Evolutionary conservation across 1,139 yeast species (phyloP).

Genomic region (Saccharomyces hybrid): DNA sequence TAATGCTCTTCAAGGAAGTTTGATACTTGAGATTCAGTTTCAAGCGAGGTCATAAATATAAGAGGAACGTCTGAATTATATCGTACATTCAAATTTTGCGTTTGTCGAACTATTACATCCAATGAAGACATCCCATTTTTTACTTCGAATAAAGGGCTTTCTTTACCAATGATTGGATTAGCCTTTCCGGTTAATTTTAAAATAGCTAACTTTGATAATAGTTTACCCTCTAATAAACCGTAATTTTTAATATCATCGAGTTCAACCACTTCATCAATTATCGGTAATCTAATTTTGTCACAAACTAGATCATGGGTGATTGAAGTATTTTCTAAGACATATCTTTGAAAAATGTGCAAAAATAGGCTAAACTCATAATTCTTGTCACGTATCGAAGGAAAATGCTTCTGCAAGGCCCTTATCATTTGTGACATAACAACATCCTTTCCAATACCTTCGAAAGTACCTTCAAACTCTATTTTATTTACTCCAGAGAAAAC

Average conservation of each 20-base stretch:
- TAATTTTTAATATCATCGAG: slow-evolving; percentile 43
- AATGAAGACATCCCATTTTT: slow-evolving; percentile 96
- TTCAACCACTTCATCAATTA: slow-evolving; percentile 77
- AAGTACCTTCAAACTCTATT: slow-evolving; percentile 51
- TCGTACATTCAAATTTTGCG: slow-evolving; percentile 86
- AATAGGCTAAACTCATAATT: slow-evolving; percentile 86
- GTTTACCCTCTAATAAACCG: slow-evolving; percentile 33
- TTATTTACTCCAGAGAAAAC: neutral
- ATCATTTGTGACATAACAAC: slow-evolving; percentile 98
- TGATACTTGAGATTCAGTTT: slow-evolving; percentile 89
- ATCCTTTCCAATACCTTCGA: slow-evolving; percentile 89
- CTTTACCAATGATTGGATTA: slow-evolving; percentile 99
- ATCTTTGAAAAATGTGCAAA: slow-evolving; percentile 88
- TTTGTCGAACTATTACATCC: slow-evolving; percentile 92
- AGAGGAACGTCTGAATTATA: slow-evolving; percentile 91
- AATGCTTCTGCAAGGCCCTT: slow-evolving; percentile 81
- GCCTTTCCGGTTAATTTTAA: slow-evolving; percentile 94
- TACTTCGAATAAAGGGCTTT: slow-evolving; percentile 97
- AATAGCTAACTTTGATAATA: slow-evolving; percentile 82
- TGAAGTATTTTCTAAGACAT: slow-evolving; percentile 79
- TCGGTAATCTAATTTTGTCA: slow-evolving; percentile 93
- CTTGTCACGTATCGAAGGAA: slow-evolving; percentile 63
- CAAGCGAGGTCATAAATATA: slow-evolving; percentile 95
- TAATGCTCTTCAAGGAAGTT: slow-evolving; percentile 87
- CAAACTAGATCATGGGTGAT: slow-evolving; percentile 72